Conservation (phyloP, 2,329 filamentous ascomycete genomes). For the Sclerotinia sclerotiorum region DNA sequence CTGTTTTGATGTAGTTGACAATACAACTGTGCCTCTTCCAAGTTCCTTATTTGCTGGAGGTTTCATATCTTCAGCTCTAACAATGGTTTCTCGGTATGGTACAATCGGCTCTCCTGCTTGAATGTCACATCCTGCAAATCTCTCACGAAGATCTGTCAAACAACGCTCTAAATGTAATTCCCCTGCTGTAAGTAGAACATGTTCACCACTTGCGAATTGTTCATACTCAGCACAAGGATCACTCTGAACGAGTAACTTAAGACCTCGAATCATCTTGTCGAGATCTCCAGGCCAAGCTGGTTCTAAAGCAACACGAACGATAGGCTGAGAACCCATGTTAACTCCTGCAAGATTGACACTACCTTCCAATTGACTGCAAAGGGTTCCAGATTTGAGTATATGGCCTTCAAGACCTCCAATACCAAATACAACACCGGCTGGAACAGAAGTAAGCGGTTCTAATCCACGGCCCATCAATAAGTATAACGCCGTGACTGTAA, state of each 20-base stretch:
- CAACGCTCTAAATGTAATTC: slow-evolving; percentile 94
- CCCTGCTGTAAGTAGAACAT: slow-evolving; percentile 90
- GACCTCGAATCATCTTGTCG: slow-evolving; percentile 89
- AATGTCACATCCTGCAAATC: slow-evolving; percentile 92
- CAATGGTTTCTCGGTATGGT: slow-evolving; percentile 90
- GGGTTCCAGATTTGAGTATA: slow-evolving; percentile 91
- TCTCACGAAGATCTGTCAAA: slow-evolving; percentile 85
- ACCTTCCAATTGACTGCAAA: slow-evolving; percentile 84
- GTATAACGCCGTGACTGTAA: slow-evolving; percentile 85
- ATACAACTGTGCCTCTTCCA: slow-evolving; percentile 76
- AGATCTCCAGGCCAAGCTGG: slow-evolving; percentile 86
- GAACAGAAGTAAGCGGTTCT: slow-evolving; percentile 78
- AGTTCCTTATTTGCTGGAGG: slow-evolving; percentile 81
- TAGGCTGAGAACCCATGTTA: slow-evolving; percentile 76
- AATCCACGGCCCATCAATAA: slow-evolving; percentile 92
- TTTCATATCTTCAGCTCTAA: slow-evolving; percentile 87
- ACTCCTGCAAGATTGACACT: slow-evolving; percentile 89
- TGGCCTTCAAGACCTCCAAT: slow-evolving; percentile 90
- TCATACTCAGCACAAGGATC: slow-evolving; percentile 97
- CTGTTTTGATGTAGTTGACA: slow-evolving; percentile 80
- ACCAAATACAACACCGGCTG: slow-evolving; percentile 92
- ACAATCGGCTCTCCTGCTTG: slow-evolving; percentile 94
- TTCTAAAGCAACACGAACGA: slow-evolving; percentile 94
- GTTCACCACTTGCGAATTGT: slow-evolving; percentile 87
- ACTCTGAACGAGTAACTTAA: slow-evolving; percentile 85